Conservation (phyloP, 345 rosid genomes). For the Dipteronia sinensis region DNA sequence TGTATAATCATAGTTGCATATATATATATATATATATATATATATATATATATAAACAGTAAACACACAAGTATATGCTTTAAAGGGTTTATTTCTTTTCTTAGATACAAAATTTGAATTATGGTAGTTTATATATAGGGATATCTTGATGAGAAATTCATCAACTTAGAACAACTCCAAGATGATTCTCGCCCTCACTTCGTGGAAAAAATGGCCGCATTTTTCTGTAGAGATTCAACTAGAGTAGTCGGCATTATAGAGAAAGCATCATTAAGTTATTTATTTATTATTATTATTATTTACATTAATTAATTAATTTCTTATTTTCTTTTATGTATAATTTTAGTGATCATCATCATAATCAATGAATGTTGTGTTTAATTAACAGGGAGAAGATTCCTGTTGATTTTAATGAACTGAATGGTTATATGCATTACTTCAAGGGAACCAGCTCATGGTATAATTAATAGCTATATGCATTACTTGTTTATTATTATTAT, state of each 20-base stretch:
- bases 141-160: slow-evolving; percentile 64
- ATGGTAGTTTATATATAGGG: slow-evolving; percentile 35
- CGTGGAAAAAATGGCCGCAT: slow-evolving; percentile 69
- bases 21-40: too few relatives aligned
- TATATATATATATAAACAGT: background rate
- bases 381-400: slow-evolving; percentile 51
- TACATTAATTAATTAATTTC: too few relatives aligned
- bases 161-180: slow-evolving; percentile 65
- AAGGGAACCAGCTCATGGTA: slow-evolving; percentile 95
- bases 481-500: too few relatives aligned
- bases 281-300: too few relatives aligned
- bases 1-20: too few relatives aligned
- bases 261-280: slow-evolving; percentile 51
- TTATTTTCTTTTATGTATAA: too few relatives aligned
- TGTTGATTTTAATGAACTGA: slow-evolving; percentile 65
- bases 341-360: too few relatives aligned
- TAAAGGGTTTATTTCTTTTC: background rate
- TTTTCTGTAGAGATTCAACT: slow-evolving; percentile 63
- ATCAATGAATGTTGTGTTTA: background rate
- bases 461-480: slow-evolving; percentile 8
- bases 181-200: slow-evolving; percentile 75
- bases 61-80: background rate
- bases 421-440: slow-evolving; percentile 84
- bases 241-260: slow-evolving; percentile 48
- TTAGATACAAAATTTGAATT: background rate